A percentile compares a stretch with the other conserved stretches of the same genome.
These are phyloP conservation scores for Chloromonas sp. DNA, from an alignment of 163 green algal species.

Conservation along the genomic window DNA sequence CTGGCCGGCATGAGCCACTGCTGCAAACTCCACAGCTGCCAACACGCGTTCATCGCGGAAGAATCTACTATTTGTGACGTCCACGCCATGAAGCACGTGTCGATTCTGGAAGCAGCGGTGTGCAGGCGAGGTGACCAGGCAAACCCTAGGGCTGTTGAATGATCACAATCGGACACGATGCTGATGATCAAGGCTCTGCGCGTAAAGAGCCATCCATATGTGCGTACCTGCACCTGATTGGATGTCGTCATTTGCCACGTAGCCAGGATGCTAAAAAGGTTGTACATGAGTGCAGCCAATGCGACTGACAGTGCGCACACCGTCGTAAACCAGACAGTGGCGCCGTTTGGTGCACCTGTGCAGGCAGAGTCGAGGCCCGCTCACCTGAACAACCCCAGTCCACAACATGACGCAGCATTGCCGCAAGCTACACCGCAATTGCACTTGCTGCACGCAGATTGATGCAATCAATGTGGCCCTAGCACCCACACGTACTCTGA, in stretches of 20 bases:
- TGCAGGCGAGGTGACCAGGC: neutral
- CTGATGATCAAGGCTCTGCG: no score
- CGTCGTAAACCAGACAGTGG: constrained; percentile 25
- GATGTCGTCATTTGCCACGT: neutral
- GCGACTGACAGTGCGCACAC: constrained; percentile 25
- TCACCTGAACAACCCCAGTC: no score
- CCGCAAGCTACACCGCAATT: no score
- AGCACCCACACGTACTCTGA: no score
- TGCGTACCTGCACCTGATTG: neutral
- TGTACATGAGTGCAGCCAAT: constrained; percentile 21
- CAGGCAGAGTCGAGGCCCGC: neutral
- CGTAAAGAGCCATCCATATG: neutral
- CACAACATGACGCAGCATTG: no score
- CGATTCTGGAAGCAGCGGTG: constrained; percentile 9
- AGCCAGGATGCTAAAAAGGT: constrained; percentile 14
- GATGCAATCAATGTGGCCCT: no score
- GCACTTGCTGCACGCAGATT: no score
- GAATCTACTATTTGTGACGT: constrained; percentile 34
- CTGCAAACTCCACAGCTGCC: constrained; percentile 44
- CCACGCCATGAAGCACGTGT: constrained; percentile 36
- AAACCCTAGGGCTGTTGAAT: neutral
- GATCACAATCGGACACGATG: no score
- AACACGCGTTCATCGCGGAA: constrained; percentile 28
- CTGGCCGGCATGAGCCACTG: constrained; percentile 33
- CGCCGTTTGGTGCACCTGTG: neutral